A percentile compares a stretch with the other conserved stretches of the same genome.
These are phyloP conservation scores for Oryza rufipogon DNA, from an alignment of 176 grass and related monocot genomes.

Conservation along the genomic window DNA sequence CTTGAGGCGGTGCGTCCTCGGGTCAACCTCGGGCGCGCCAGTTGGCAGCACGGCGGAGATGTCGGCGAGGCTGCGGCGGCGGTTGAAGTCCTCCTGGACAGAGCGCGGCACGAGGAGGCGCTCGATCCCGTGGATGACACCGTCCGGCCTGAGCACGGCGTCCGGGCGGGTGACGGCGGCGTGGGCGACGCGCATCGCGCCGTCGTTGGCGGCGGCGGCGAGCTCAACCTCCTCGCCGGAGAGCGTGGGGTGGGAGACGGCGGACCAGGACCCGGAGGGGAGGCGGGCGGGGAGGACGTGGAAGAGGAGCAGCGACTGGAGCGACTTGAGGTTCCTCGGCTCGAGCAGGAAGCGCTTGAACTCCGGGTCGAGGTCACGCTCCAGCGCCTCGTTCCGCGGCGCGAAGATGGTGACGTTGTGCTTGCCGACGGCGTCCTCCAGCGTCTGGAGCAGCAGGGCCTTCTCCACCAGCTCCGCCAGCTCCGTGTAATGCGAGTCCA, in stretches of 20 bases:
- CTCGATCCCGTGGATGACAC: constrained; percentile 93
- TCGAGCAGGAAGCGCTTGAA: constrained; percentile 53
- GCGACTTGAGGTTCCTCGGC: constrained; percentile 48
- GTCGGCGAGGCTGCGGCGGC: constrained; percentile 74
- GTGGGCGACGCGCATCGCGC: constrained; percentile 31
- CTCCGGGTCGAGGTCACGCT: constrained; percentile 42
- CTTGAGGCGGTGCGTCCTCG: constrained; percentile 85
- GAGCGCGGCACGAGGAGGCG: constrained; percentile 77
- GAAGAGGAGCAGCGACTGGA: constrained; percentile 60
- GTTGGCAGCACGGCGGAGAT: constrained; percentile 86
- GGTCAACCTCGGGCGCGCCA: constrained; percentile 80
- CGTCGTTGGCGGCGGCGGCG: background rate
- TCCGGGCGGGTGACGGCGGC: constrained; percentile 64
- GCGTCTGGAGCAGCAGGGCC: constrained; percentile 45
- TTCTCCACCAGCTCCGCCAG: constrained; percentile 62
- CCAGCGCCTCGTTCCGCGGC: constrained; percentile 42
- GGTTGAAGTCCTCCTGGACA: constrained; percentile 96
- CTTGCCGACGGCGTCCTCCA: constrained; percentile 53
- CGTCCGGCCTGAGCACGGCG: constrained; percentile 62
- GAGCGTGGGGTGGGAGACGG: constrained; percentile 46
- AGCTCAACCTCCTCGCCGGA: constrained; percentile 72
- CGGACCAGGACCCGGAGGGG: constrained; percentile 25
- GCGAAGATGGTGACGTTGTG: constrained; percentile 52
- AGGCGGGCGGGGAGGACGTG: constrained; percentile 55
- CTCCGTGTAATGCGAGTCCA: constrained; percentile 60